Evolutionary conservation across 2,329 filamentous ascomycete species (phyloP), one percentile per base, ranked within the genome.

Genomic region (Coccinonectria pachysandricola): DNA sequence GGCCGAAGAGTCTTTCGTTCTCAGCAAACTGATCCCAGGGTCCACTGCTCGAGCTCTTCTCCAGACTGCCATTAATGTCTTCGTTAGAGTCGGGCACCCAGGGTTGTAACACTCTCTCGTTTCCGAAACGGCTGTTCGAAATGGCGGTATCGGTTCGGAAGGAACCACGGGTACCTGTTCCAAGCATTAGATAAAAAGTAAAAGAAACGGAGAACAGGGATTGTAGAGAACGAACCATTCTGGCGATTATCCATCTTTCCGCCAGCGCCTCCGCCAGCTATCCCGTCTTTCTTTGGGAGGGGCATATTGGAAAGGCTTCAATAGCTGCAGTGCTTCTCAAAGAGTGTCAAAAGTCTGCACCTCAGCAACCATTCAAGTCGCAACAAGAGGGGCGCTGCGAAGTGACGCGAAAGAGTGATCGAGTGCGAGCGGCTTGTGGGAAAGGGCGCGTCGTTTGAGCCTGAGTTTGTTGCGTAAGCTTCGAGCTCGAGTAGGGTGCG

Each of bases 1-100:
- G 60, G 18, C 91, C 91, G 49, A 94, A 96, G 15, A 85, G 73
- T 30, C 75, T 70, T 56, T 92, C 83, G 48, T 96, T 96, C 36
- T 72, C 78, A 31, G 83, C 81, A 48, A 98, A 98, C 53, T 98
- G 91, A 52, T 98, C 88, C 91, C 91, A 98, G 7, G 59, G 62
- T 6, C 59, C 62, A 10, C 56, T 47, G 27, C 51, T 55, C n/a
- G 50, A 43, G 3, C 64, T 43, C 26, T 62, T 72, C 45, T 91
- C 85, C 13, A 95, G 65, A 24, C 79, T 79, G 39, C 82, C 65
- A 46, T 87, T 79, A 20, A 71, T 53, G 15, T 68, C 68, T 36
- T 78, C 75, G 21, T 34, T 45, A 10, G 67, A 54, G 39, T 76
- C 77, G 6, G 83, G 75, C 29, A 86, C 73, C 86, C 87, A 96